These are phyloP conservation scores for Gracilariopsis chorda DNA, from an alignment of 23 red algal genomes.

Conservation along the genomic window DNA sequence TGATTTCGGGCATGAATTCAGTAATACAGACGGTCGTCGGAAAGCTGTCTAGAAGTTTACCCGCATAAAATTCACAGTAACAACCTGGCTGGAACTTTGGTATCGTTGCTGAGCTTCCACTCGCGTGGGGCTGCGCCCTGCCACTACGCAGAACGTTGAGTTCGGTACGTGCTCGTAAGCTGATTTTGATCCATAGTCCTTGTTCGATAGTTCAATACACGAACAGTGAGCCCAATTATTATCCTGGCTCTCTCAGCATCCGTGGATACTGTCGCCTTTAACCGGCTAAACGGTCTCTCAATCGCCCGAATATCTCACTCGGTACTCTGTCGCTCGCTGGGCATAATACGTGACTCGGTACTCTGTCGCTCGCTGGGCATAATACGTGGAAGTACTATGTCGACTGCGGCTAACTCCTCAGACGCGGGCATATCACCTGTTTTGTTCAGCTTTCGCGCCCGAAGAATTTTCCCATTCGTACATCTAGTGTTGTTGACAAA, in stretches of 20 bases:
- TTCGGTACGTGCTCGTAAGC: conserved; percentile 1
- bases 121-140: background rate
- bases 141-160: background rate
- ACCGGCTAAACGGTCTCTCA: background rate
- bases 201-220: background rate
- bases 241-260: background rate
- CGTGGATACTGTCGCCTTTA: background rate
- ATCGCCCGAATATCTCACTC: conserved; percentile 1
- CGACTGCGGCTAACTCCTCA: background rate
- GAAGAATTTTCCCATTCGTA: conserved; percentile 1
- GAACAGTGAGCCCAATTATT: background rate
- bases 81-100: background rate
- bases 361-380: conserved; percentile 27
- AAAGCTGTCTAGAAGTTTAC: background rate
- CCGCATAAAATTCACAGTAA: background rate
- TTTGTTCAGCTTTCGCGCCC: background rate
- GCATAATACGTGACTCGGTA: too few relatives aligned
- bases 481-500: background rate
- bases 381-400: background rate
- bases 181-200: background rate
- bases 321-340: background rate
- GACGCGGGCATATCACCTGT: background rate
- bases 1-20: background rate
- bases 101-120: background rate
- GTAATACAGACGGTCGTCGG: background rate